These are phyloP conservation scores for Eleusine indica DNA, from an alignment of 176 grass and related monocot species.

Conservation along the genomic window DNA sequence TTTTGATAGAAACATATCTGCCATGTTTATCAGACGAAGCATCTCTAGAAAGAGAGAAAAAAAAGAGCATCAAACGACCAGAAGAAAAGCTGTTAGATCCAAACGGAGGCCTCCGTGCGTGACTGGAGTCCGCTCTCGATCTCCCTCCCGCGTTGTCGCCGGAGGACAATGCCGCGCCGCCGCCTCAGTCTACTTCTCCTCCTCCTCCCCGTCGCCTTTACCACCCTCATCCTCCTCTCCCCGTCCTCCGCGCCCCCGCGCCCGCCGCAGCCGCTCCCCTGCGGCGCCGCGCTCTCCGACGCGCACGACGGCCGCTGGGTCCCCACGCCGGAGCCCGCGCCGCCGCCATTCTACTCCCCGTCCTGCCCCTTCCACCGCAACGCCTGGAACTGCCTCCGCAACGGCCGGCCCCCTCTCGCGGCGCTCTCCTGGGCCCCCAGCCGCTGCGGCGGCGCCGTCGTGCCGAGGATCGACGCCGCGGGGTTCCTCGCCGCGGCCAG, in stretches of 20 bases:
- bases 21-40: too few relatives aligned
- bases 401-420: slow-evolving; percentile 44
- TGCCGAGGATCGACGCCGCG: slow-evolving; percentile 66
- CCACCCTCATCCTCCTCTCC: slow-evolving; percentile 35
- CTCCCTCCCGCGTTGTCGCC: slow-evolving; percentile 28
- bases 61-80: too few relatives aligned
- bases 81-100: background rate
- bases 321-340: slow-evolving; percentile 14
- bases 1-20: too few relatives aligned
- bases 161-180: slow-evolving; percentile 42
- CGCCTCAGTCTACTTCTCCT: slow-evolving; percentile 40
- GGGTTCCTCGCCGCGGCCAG: slow-evolving; percentile 55
- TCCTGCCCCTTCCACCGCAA: slow-evolving; percentile 91
- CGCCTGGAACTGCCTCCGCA: slow-evolving; percentile 92
- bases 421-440: slow-evolving; percentile 74
- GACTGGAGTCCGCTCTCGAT: background rate
- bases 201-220: slow-evolving; percentile 36
- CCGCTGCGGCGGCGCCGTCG: slow-evolving; percentile 61
- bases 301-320: slow-evolving; percentile 67
- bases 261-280: slow-evolving; percentile 41
- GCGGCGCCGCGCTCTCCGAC: slow-evolving; percentile 65
- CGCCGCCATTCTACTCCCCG: slow-evolving; percentile 54
- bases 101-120: background rate
- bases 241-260: background rate
- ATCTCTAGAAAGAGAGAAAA: too few relatives aligned